A percentile compares a stretch with the other conserved stretches of the same genome.
Evolutionary conservation across 805 yeast genomes (phyloP).

Genomic region (Yamadazyma kitorensis): DNA sequence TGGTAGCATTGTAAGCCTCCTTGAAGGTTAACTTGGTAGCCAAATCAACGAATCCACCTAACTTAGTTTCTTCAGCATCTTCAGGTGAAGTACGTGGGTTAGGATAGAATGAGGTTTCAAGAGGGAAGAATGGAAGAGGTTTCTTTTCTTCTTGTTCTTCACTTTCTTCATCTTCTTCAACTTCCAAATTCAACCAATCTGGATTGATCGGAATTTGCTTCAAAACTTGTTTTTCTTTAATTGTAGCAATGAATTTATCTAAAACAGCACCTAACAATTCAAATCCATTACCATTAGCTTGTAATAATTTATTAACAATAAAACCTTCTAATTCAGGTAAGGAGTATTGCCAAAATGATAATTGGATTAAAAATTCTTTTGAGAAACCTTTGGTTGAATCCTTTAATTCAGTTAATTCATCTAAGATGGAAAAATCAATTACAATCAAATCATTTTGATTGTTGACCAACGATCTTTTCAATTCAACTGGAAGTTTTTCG

Average conservation of each 20-base stretch:
- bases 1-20: constrained; percentile 67
- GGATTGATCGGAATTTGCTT: constrained; percentile 32
- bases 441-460: constrained; percentile 53
- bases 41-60: constrained; percentile 43
- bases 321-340: constrained; percentile 62
- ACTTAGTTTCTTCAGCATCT: constrained; percentile 40
- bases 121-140: constrained; percentile 48
- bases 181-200: constrained; percentile 36
- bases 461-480: constrained; percentile 52
- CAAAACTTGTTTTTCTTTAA: constrained; percentile 43
- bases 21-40: constrained; percentile 74
- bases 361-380: constrained; percentile 68
- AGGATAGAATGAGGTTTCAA: constrained; percentile 64
- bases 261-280: constrained; percentile 74
- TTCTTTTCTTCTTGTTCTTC: constrained; percentile 20
- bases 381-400: constrained; percentile 73
- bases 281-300: constrained; percentile 77
- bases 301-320: constrained; percentile 72
- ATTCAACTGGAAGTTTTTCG: constrained; percentile 52
- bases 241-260: constrained; percentile 61
- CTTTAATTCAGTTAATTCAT: constrained; percentile 51
- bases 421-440: constrained; percentile 61
- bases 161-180: constrained; percentile 22
- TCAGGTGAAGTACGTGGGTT: constrained; percentile 47
- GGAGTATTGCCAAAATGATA: constrained; percentile 74